phyloP scores from a whole-genome alignment of 176 grass and related monocot species.

The Avena eriantha region DNA sequence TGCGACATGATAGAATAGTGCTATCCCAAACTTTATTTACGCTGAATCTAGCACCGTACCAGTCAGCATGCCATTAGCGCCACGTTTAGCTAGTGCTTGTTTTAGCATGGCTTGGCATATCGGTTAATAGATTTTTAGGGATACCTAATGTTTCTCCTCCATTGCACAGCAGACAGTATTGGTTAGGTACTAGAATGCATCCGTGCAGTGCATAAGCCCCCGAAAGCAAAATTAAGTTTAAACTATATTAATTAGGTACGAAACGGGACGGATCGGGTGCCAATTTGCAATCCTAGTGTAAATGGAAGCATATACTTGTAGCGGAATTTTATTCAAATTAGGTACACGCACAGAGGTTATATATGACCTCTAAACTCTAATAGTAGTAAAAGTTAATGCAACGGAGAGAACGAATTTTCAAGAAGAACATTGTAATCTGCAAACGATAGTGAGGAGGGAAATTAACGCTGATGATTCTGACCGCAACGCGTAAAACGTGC shows the following conservation, averaged over 20 bases:
- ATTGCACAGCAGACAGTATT: background rate
- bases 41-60: constrained; percentile 13
- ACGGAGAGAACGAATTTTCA: background rate
- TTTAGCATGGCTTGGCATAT: background rate
- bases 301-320: background rate
- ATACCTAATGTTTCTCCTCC: background rate
- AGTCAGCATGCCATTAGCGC: constrained; percentile 26
- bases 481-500: background rate
- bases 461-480: background rate
- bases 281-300: background rate
- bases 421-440: background rate
- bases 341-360: background rate
- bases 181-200: background rate
- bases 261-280: too few species aligned
- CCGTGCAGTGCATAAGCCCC: too few species aligned
- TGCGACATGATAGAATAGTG: constrained; percentile 24
- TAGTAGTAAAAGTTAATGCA: background rate
- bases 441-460: background rate
- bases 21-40: constrained; percentile 40
- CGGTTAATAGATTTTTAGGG: background rate
- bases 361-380: too few species aligned
- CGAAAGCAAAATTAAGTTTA: too few species aligned
- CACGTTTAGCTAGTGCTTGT: constrained; percentile 34
- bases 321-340: background rate
- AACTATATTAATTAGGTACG: too few species aligned